Percentiles rank a stretch among this genome's conserved stretches.
These are phyloP conservation scores for Botryotinia narcissicola DNA, from an alignment of 2,329 filamentous ascomycete genomes.

Conservation along the genomic window DNA sequence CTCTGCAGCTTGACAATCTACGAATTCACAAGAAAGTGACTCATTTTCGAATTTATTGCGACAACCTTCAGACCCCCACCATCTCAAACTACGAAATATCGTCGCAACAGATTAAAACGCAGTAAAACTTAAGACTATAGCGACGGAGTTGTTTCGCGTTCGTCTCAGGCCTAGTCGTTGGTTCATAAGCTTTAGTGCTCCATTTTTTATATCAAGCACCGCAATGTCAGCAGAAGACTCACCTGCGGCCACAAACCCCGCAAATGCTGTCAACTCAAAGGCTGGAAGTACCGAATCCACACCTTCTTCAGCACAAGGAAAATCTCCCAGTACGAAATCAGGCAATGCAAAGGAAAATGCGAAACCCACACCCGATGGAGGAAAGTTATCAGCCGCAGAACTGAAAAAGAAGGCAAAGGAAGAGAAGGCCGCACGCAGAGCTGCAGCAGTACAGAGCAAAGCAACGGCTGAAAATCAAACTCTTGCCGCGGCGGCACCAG, in stretches of 20 bases:
- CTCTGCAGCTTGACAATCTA: neutral
- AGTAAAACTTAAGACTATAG: neutral
- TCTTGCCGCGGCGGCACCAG: slow-evolving; percentile 22
- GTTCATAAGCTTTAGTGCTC: neutral
- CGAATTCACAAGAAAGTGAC: slow-evolving; percentile 15
- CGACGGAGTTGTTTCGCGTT: neutral
- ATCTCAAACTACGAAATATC: neutral
- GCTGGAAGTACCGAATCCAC: slow-evolving; percentile 6
- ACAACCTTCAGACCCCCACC: slow-evolving; percentile 9
- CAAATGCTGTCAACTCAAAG: slow-evolving; percentile 10
- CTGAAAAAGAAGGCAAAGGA: slow-evolving; percentile 87
- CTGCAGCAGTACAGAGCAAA: slow-evolving; percentile 60
- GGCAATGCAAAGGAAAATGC: slow-evolving; percentile 21
- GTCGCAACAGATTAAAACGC: neutral
- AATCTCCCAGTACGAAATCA: slow-evolving; percentile 21
- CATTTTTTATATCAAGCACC: neutral
- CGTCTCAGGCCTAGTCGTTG: slow-evolving; percentile 4
- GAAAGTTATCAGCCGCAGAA: slow-evolving; percentile 56
- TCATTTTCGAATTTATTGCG: slow-evolving; percentile 13
- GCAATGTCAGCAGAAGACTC: slow-evolving; percentile 29
- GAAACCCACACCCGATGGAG: slow-evolving; percentile 30
- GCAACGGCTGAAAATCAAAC: slow-evolving; percentile 41
- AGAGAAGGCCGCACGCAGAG: slow-evolving; percentile 84
- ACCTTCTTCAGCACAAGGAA: slow-evolving; percentile 19
- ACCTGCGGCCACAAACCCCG: slow-evolving; percentile 21